Evolutionary conservation across 106 monocot species (phyloP).

Genomic region (Triglochin maritima): DNA sequence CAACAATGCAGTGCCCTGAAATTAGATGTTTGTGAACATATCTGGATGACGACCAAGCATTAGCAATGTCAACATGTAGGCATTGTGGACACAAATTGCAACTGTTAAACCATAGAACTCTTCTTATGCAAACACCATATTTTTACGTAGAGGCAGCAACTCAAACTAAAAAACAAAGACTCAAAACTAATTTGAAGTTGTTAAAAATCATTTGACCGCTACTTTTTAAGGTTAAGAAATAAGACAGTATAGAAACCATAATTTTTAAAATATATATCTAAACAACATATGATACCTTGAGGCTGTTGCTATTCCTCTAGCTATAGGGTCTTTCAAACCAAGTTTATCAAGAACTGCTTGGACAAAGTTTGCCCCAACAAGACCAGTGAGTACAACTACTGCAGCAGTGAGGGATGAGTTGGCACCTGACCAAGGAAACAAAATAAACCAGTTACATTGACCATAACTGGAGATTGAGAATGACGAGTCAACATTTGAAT

Average conservation of each 20-base stretch:
- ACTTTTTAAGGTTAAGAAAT: not conserved
- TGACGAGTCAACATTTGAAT: not conserved
- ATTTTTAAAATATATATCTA: not conserved
- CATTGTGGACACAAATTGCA: no score
- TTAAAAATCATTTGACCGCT: not conserved
- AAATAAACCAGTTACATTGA: not conserved
- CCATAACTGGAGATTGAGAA: not conserved
- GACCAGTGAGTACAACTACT: slow-evolving; percentile 88
- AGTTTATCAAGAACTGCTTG: slow-evolving; percentile 88
- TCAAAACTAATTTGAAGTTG: not conserved
- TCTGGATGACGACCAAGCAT: not conserved
- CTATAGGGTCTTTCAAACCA: slow-evolving; percentile 72
- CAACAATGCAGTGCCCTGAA: not conserved
- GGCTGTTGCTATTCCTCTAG: slow-evolving; percentile 96
- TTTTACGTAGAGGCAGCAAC: not conserved
- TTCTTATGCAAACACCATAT: not conserved
- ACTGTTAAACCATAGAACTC: no score
- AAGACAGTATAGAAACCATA: not conserved
- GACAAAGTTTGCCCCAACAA: slow-evolving; percentile 94
- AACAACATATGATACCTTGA: slow-evolving; percentile 46
- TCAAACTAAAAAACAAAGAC: not conserved
- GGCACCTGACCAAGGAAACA: slow-evolving; percentile 35
- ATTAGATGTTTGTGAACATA: not conserved
- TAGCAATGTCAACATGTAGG: no score
- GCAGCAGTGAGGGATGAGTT: slow-evolving; percentile 93